A percentile compares a stretch with the other conserved stretches of the same genome.
phyloP scores from a whole-genome alignment of 306 rosid genomes.

The Boehmeria nivea region DNA sequence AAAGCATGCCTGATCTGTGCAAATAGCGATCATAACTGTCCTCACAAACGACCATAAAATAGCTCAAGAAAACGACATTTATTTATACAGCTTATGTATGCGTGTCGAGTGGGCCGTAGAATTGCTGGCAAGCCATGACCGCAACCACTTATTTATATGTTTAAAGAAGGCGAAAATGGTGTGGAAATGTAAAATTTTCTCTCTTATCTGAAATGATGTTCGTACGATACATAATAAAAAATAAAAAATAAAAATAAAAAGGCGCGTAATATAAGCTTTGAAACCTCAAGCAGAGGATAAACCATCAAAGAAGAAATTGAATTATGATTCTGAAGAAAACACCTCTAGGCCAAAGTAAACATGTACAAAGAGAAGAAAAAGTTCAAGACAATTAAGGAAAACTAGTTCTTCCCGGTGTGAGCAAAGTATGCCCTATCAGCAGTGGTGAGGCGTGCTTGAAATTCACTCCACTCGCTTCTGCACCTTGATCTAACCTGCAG shows the following conservation, averaged over 20 bases:
- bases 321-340: slow-evolving; percentile 12
- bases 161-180: background rate
- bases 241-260: background rate
- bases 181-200: background rate
- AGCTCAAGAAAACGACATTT: background rate
- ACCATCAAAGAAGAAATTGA: slow-evolving; percentile 25
- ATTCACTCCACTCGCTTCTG: slow-evolving; percentile 85
- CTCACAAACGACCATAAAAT: background rate
- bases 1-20: background rate
- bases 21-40: background rate
- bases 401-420: slow-evolving; percentile 29
- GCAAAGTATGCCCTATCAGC: slow-evolving; percentile 60
- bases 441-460: slow-evolving; percentile 62
- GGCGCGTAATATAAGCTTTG: too few relatives aligned
- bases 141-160: background rate
- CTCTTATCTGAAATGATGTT: background rate
- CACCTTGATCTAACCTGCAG: slow-evolving; percentile 86
- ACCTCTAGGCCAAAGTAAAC: slow-evolving; percentile 23
- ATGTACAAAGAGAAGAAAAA: slow-evolving; percentile 29
- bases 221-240: slow-evolving; percentile 6
- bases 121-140: too few relatives aligned
- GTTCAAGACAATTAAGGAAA: background rate
- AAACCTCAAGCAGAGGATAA: too few relatives aligned
- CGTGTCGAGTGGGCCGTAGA: too few relatives aligned
- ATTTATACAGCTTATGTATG: too few relatives aligned